Percentiles rank a stretch among this genome's conserved stretches.
These are phyloP conservation scores for Cladosporium cucumerinum DNA, from an alignment of 2,329 filamentous ascomycete species.

Conservation along the genomic window DNA sequence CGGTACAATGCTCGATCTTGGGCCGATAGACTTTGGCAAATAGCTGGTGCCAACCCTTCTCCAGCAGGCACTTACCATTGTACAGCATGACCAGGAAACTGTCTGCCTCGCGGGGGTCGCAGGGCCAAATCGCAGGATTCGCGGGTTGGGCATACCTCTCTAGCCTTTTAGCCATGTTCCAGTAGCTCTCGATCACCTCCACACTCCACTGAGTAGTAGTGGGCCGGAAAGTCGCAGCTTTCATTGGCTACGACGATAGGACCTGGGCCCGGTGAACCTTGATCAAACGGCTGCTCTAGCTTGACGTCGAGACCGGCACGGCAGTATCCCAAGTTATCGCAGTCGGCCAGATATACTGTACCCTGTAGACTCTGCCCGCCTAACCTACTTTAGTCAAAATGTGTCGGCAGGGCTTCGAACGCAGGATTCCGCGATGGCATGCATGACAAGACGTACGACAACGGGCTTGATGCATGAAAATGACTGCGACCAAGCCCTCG, in stretches of 20 bases:
- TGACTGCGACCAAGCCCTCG: neutral
- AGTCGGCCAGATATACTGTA: neutral
- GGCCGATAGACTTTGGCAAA: neutral
- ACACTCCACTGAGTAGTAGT: neutral
- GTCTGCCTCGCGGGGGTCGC: neutral
- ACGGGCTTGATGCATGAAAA: neutral
- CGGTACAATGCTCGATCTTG: neutral
- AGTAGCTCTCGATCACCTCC: neutral
- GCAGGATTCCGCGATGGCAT: neutral
- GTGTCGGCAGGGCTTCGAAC: neutral
- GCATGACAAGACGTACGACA: slow-evolving; percentile 1
- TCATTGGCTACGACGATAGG: neutral
- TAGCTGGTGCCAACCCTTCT: neutral
- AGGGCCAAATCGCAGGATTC: neutral
- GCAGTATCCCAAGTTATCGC: neutral
- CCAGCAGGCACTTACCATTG: neutral
- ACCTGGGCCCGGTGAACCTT: neutral
- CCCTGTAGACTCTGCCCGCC: neutral
- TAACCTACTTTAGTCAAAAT: neutral
- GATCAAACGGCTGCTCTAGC: neutral
- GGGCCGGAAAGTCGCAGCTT: neutral
- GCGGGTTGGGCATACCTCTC: neutral
- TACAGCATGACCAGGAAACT: neutral
- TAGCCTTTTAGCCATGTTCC: neutral
- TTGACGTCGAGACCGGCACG: neutral